Evolutionary conservation across 148 eudicot genomes (phyloP).

Genomic region (Agrostemma githago): DNA sequence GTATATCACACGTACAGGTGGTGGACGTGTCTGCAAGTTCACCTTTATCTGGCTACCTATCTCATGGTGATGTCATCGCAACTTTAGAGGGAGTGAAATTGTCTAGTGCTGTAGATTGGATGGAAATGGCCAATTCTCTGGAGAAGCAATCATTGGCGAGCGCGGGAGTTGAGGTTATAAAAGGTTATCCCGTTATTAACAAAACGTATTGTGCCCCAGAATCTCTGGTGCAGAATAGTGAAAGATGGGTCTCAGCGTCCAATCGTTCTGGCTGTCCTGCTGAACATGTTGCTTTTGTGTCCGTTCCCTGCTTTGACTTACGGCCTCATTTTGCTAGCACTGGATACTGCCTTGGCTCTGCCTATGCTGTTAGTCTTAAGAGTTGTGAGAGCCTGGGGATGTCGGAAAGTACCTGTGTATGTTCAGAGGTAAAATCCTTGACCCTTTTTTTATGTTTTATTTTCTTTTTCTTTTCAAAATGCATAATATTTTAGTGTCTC

Average conservation of each 20-base stretch:
- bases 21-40: conserved; percentile 60
- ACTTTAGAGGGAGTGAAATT: conserved; percentile 57
- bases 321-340: conserved; percentile 30
- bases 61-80: conserved; percentile 67
- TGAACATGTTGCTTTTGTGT: conserved; percentile 53
- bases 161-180: conserved; percentile 15
- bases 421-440: conserved; percentile 54
- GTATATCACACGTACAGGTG: conserved; percentile 42
- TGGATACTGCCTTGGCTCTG: conserved; percentile 58
- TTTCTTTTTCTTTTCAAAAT: neutral
- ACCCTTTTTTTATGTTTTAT: neutral
- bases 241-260: conserved; percentile 26
- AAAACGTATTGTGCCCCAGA: conserved; percentile 66
- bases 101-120: conserved; percentile 56
- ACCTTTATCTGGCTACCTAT: conserved; percentile 54
- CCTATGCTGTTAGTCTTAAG: conserved; percentile 54
- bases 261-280: conserved; percentile 52
- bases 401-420: conserved; percentile 43
- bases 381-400: conserved; percentile 54
- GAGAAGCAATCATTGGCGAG: conserved; percentile 37
- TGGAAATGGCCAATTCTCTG: conserved; percentile 38
- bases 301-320: conserved; percentile 45
- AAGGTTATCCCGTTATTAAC: conserved; percentile 20
- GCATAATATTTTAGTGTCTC: neutral
- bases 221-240: conserved; percentile 47